Percentiles rank a stretch among this genome's conserved stretches.
These are phyloP conservation scores for Carex sylvatica DNA, from an alignment of 202 grass and related monocot genomes.

Conservation along the genomic window DNA sequence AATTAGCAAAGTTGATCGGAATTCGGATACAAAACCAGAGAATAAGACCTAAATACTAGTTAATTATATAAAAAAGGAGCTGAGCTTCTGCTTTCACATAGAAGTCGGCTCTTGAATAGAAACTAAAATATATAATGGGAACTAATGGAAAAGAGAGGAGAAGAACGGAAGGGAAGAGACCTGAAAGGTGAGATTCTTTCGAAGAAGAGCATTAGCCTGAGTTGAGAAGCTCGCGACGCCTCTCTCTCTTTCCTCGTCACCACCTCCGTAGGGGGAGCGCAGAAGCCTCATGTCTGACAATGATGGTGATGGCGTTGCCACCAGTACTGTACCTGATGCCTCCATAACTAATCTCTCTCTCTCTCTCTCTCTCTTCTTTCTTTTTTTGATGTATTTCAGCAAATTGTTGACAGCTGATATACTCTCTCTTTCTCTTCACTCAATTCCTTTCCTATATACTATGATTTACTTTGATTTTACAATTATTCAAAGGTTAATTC, in stretches of 20 bases:
- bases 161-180: slow-evolving; percentile 11
- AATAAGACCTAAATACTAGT: background rate
- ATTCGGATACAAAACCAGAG: background rate
- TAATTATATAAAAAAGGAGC: background rate
- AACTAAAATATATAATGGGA: background rate
- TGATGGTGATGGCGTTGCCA: background rate
- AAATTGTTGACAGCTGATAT: too few species aligned
- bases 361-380: too few species aligned
- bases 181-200: slow-evolving; percentile 97
- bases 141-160: background rate
- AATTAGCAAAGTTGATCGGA: background rate
- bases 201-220: slow-evolving; percentile 90
- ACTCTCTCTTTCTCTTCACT: too few species aligned
- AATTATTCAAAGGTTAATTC: background rate
- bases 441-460: background rate
- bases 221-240: slow-evolving; percentile 53
- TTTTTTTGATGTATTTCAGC: too few species aligned
- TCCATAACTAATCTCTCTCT: background rate
- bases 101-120: background rate
- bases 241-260: slow-evolving; percentile 19
- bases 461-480: background rate
- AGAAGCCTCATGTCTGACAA: background rate
- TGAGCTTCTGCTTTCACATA: background rate
- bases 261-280: background rate
- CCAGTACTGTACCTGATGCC: background rate